phyloP scores from a whole-genome alignment of 192 early-diverging fungal genomes.

The Gigaspora rosea region DNA sequence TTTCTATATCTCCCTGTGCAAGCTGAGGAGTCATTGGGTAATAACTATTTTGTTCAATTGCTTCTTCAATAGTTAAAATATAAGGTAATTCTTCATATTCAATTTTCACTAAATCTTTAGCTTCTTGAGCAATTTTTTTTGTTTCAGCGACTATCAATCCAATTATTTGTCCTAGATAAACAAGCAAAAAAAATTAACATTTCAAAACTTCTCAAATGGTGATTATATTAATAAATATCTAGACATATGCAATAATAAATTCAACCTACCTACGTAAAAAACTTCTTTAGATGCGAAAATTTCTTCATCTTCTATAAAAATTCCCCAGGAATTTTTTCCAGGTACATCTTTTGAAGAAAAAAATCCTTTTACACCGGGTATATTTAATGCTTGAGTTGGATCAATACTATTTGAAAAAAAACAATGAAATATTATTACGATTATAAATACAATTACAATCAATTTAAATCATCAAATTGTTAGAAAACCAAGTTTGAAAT shows the following conservation, averaged over 20 bases:
- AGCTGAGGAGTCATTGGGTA: too few relatives aligned
- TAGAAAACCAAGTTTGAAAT: background rate
- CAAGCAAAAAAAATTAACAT: too few relatives aligned
- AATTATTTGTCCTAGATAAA: constrained; percentile 59
- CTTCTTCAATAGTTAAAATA: too few relatives aligned
- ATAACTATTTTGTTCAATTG: too few relatives aligned
- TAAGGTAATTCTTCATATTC: too few relatives aligned
- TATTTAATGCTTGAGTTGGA: constrained; percentile 55
- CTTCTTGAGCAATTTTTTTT: too few relatives aligned
- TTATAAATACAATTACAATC: too few relatives aligned
- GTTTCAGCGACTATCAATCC: constrained; percentile 70
- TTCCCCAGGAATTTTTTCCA: constrained; percentile 57
- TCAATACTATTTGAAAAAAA: constrained; percentile 49
- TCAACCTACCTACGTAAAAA: constrained; percentile 49
- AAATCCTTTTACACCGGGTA: constrained; percentile 55
- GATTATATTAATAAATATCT: too few relatives aligned
- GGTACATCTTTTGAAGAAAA: constrained; percentile 62
- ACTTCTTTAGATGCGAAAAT: constrained; percentile 74
- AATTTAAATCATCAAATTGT: too few relatives aligned
- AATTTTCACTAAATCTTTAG: too few relatives aligned
- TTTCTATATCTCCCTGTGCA: constrained; percentile 62
- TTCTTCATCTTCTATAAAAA: constrained; percentile 74
- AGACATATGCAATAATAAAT: background rate
- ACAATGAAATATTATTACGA: too few relatives aligned
- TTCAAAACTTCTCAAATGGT: too few relatives aligned